phyloP scores from a whole-genome alignment of 169 alveolate genomes.

The Eimeria brunetti region DNA sequence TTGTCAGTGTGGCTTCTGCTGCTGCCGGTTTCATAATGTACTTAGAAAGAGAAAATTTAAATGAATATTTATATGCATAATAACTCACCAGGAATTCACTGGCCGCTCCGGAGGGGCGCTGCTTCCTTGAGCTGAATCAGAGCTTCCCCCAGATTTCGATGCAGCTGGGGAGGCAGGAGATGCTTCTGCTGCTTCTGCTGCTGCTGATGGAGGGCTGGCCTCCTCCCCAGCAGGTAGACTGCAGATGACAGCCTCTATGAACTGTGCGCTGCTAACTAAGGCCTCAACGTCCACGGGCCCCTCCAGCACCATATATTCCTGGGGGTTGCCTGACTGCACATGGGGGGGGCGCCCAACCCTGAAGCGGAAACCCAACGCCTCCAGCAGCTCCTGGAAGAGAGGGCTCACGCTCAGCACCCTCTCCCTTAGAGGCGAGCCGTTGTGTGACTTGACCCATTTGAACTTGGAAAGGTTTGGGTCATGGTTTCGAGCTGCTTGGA shows the following conservation, averaged over 20 bases:
- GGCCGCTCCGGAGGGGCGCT: background rate
- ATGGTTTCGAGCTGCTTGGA: background rate
- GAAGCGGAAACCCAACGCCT: conserved; percentile 13
- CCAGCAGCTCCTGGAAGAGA: conserved; percentile 1
- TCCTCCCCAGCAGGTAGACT: background rate
- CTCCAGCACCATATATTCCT: conserved; percentile 34
- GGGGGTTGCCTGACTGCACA: conserved; percentile 30
- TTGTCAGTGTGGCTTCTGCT: background rate
- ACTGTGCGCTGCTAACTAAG: conserved; percentile 23
- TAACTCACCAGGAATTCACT: background rate
- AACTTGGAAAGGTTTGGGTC: conserved; percentile 33
- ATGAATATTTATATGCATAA: background rate
- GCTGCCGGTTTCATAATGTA: background rate
- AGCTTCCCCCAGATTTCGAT: background rate
- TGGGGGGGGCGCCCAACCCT: conserved; percentile 50
- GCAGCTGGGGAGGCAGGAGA: background rate
- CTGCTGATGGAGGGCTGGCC: background rate
- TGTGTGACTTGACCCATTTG: conserved; percentile 46
- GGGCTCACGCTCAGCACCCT: conserved; percentile 52
- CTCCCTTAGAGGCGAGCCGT: conserved; percentile 31
- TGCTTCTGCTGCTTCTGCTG: background rate
- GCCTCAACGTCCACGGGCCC: background rate
- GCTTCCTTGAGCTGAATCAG: background rate
- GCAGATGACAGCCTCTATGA: conserved; percentile 19
- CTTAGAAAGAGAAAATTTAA: background rate